These are phyloP conservation scores for Phyllosticta citrichinensis DNA, from an alignment of 2,329 filamentous ascomycete genomes.

Conservation along the genomic window DNA sequence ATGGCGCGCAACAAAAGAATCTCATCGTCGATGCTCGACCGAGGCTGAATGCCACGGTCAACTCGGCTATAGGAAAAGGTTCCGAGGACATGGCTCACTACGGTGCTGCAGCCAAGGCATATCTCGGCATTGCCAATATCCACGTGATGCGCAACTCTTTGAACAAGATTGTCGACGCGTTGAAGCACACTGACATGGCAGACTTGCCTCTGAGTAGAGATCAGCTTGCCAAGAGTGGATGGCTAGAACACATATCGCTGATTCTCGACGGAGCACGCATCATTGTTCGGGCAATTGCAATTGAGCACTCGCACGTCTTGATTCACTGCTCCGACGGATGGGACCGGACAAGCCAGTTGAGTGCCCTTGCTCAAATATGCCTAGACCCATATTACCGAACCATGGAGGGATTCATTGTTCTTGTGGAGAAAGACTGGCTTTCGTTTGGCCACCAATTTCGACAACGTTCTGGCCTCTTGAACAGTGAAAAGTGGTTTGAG, in stretches of 20 bases:
- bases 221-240: conserved; percentile 70
- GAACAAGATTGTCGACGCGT: conserved; percentile 73
- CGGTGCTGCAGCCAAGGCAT: conserved; percentile 80
- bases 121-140: conserved; percentile 94
- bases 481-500: conserved; percentile 88
- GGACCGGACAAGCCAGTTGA: conserved; percentile 94
- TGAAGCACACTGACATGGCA: conserved; percentile 88
- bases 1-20: conserved; percentile 87
- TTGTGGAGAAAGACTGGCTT: conserved; percentile 96
- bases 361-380: conserved; percentile 83
- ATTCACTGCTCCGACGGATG: conserved; percentile 98
- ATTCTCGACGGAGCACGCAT: conserved; percentile 76
- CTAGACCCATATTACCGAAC: conserved; percentile 94
- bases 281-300: conserved; percentile 78
- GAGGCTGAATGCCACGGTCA: conserved; percentile 86
- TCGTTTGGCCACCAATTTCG: conserved; percentile 98
- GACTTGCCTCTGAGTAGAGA: conserved; percentile 74
- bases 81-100: conserved; percentile 99
- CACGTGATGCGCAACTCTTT: conserved; percentile 94
- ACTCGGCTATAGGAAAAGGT: conserved; percentile 85
- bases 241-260: conserved; percentile 80
- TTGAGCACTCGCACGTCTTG: conserved; percentile 87
- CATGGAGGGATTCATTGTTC: conserved; percentile 83
- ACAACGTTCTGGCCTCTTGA: conserved; percentile 77
- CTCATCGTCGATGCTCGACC: conserved; percentile 93